These are phyloP conservation scores for Linaria vulgaris DNA, from an alignment of 257 asterid genomes.

Conservation along the genomic window DNA sequence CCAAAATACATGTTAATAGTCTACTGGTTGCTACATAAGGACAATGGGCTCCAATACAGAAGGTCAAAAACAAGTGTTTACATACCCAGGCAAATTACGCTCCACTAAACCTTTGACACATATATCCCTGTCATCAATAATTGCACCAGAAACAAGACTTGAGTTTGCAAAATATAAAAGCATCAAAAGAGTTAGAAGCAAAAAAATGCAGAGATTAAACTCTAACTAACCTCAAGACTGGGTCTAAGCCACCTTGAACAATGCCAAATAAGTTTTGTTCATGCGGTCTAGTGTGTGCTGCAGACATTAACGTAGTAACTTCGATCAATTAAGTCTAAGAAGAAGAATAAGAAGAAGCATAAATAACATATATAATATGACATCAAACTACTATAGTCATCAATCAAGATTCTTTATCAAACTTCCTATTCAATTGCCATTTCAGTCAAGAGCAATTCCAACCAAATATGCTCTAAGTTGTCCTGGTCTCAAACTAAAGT, in stretches of 20 bases:
- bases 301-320: conserved; percentile 23
- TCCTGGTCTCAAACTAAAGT: not conserved
- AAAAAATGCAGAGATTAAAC: conserved; percentile 8
- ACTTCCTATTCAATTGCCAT: conserved; percentile 9
- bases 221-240: conserved; percentile 68
- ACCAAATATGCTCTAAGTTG: conserved; percentile 8
- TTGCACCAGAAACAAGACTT: conserved; percentile 21
- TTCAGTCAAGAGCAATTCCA: not conserved
- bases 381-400: conserved; percentile 14
- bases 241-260: conserved; percentile 99
- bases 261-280: conserved; percentile 97
- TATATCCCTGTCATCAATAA: conserved; percentile 69
- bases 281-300: conserved; percentile 92
- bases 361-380: not conserved
- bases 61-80: conserved; percentile 6
- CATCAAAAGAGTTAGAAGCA: conserved; percentile 5
- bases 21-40: not conserved
- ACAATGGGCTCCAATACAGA: not conserved
- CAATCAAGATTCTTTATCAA: not conserved
- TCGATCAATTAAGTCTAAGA: conserved; percentile 7
- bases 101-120: conserved; percentile 92
- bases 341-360: conserved; percentile 9
- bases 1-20: not conserved
- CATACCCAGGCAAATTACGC: conserved; percentile 94
- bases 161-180: conserved; percentile 1